phyloP scores from a whole-genome alignment of 1,284 basidiomycete species.

The Leccinum fallax region DNA sequence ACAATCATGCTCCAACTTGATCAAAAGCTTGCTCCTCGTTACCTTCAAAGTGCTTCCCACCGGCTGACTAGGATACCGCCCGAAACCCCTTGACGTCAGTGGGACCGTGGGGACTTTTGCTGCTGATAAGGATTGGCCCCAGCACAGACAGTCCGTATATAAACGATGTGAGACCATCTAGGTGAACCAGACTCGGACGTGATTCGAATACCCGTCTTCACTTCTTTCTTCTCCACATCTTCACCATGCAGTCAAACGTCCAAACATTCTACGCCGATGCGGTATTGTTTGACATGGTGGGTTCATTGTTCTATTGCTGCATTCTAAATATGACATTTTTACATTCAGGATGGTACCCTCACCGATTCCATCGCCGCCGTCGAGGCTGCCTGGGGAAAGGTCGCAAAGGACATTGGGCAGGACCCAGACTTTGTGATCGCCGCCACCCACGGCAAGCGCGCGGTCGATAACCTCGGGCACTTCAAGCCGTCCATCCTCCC shows the following conservation, averaged over 20 bases:
- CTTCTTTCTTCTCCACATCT: background rate
- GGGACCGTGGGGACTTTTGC: background rate
- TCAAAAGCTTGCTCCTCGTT: conserved; percentile 3
- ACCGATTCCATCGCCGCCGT: conserved; percentile 79
- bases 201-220: conserved; percentile 9
- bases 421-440: conserved; percentile 67
- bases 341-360: conserved; percentile 64
- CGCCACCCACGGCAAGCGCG: conserved; percentile 77
- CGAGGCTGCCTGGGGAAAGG: conserved; percentile 79
- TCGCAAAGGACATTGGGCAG: conserved; percentile 69
- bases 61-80: conserved; percentile 5
- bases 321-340: conserved; percentile 21
- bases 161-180: conserved; percentile 15
- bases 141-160: conserved; percentile 20
- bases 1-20: background rate
- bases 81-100: conserved; percentile 37
- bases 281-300: conserved; percentile 75
- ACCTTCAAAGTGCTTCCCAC: conserved; percentile 9
- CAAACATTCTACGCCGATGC: conserved; percentile 56
- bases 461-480: conserved; percentile 62
- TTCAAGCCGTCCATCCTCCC: conserved; percentile 59
- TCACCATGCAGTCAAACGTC: conserved; percentile 28
- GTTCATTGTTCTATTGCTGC: conserved; percentile 20
- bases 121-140: conserved; percentile 5
- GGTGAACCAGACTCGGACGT: conserved; percentile 9